Conservation (phyloP, 1,139 yeast genomes). For the Hansenula lynferdii region DNA sequence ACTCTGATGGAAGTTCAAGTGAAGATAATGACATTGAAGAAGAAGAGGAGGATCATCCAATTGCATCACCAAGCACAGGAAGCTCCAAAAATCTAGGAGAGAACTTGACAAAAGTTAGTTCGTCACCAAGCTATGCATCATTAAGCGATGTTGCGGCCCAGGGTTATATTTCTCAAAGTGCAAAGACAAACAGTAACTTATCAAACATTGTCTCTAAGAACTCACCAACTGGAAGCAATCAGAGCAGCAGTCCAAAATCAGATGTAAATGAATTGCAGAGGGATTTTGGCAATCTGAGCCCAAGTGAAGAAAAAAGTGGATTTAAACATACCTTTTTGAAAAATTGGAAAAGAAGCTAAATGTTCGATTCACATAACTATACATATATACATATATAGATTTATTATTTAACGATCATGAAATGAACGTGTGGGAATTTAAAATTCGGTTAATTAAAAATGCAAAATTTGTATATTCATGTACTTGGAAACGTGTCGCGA, state of each 20-base stretch:
- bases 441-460: background rate
- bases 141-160: slow-evolving; percentile 49
- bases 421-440: background rate
- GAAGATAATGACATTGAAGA: slow-evolving; percentile 16
- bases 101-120: slow-evolving; percentile 16
- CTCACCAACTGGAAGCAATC: background rate
- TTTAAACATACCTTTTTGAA: slow-evolving; percentile 14
- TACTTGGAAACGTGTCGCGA: background rate
- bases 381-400: background rate
- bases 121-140: slow-evolving; percentile 28
- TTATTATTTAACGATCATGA: slow-evolving; percentile 3
- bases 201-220: slow-evolving; percentile 7
- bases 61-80: slow-evolving; percentile 6
- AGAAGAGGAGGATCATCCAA: background rate
- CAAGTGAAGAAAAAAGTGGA: slow-evolving; percentile 5
- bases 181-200: slow-evolving; percentile 5
- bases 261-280: slow-evolving; percentile 16
- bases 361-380: background rate
- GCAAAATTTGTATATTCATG: background rate
- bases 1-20: slow-evolving; percentile 26
- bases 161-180: slow-evolving; percentile 28
- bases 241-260: background rate
- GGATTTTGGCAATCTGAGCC: slow-evolving; percentile 12
- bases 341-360: slow-evolving; percentile 16
- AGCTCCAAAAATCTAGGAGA: slow-evolving; percentile 6